These are phyloP conservation scores for Tritrichomonas musculus DNA, from an alignment of 208 protist species.

Conservation along the genomic window DNA sequence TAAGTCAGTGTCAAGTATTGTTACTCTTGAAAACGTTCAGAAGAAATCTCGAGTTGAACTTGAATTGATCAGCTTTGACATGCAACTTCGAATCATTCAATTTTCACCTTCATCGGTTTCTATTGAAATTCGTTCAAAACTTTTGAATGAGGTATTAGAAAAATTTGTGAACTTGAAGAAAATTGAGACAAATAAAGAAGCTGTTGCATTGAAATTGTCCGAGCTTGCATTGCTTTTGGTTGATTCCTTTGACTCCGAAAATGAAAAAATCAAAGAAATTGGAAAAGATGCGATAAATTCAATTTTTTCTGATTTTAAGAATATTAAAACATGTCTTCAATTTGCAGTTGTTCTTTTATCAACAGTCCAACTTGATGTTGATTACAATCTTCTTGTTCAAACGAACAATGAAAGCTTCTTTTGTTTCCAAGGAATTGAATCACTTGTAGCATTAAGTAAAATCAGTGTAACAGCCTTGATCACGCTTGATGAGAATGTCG, in stretches of 20 bases:
- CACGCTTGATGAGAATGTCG: neutral
- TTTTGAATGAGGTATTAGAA: too few relatives aligned
- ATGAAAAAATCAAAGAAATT: neutral
- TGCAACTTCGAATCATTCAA: too few relatives aligned
- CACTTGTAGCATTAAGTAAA: neutral
- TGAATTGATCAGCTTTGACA: neutral
- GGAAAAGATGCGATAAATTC: neutral
- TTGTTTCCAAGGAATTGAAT: neutral
- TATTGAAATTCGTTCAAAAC: too few relatives aligned
- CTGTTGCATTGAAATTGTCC: neutral
- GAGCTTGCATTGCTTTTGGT: too few relatives aligned
- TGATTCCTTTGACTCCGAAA: neutral
- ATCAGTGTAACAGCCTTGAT: neutral
- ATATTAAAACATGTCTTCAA: neutral
- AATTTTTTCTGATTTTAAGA: neutral
- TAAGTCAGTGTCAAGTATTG: neutral
- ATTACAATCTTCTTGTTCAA: neutral
- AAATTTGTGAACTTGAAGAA: too few relatives aligned
- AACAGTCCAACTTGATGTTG: neutral
- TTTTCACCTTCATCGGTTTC: too few relatives aligned
- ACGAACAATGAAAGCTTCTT: too few relatives aligned
- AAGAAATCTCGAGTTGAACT: neutral
- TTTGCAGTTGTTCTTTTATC: too few relatives aligned
- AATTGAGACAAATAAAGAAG: neutral
- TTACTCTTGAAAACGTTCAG: neutral